Percentiles rank a stretch among this genome's conserved stretches.
phyloP scores from a whole-genome alignment of 495 filamentous ascomycete genomes.

The Platismatia glauca region DNA sequence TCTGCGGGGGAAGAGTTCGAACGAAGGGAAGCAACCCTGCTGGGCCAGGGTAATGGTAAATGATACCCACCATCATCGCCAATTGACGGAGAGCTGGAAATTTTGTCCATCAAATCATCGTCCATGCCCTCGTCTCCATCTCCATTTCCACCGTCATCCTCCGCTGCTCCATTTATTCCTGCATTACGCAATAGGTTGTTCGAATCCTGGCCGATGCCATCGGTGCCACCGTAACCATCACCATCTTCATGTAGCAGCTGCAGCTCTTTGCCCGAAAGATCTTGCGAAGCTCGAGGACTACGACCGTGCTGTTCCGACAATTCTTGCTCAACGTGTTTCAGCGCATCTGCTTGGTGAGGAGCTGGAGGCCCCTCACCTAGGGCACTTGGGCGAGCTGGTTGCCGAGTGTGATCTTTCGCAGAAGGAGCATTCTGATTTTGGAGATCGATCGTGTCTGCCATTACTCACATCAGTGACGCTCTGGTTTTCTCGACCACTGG shows the following conservation, averaged over 20 bases:
- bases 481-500: background rate
- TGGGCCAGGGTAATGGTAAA: slow-evolving; percentile 36
- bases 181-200: slow-evolving; percentile 31
- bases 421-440: slow-evolving; percentile 76
- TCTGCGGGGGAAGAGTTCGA: slow-evolving; percentile 30
- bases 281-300: slow-evolving; percentile 38
- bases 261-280: slow-evolving; percentile 26
- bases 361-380: slow-evolving; percentile 52
- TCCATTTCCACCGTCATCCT: slow-evolving; percentile 59
- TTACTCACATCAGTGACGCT: slow-evolving; percentile 16
- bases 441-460: slow-evolving; percentile 85
- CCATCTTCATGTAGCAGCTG: slow-evolving; percentile 43
- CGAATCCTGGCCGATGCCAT: slow-evolving; percentile 35
- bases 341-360: slow-evolving; percentile 75
- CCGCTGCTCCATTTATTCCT: slow-evolving; percentile 34
- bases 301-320: slow-evolving; percentile 53
- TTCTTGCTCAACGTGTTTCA: slow-evolving; percentile 72
- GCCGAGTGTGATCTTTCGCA: slow-evolving; percentile 65
- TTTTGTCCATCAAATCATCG: slow-evolving; percentile 92
- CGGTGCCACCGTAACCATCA: slow-evolving; percentile 39
- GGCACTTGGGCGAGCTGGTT: slow-evolving; percentile 40
- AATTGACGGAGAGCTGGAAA: slow-evolving; percentile 96
- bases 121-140: slow-evolving; percentile 72
- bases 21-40: slow-evolving; percentile 34
- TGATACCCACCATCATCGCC: slow-evolving; percentile 79